Percentiles rank a stretch among this genome's conserved stretches.
phyloP scores from a whole-genome alignment of 768 basidiomycete genomes.

The Pleurotus sapidus region DNA sequence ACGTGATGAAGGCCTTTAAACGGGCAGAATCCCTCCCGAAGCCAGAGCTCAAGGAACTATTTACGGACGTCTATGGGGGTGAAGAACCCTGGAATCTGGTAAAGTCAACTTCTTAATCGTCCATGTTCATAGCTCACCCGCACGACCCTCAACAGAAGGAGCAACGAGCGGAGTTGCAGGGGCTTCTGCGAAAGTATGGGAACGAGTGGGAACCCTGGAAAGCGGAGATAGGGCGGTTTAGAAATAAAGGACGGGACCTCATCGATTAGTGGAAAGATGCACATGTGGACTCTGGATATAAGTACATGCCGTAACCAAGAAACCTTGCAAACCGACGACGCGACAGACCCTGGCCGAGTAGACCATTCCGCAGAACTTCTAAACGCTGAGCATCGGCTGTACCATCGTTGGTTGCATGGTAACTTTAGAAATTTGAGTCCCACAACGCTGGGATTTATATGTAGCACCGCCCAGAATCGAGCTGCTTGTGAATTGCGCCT shows the following conservation, averaged over 20 bases:
- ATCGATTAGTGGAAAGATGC: conserved; percentile 12
- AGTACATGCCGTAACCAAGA: no score
- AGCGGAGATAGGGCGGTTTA: conserved; percentile 74
- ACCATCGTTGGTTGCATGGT: no score
- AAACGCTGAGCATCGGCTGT: no score
- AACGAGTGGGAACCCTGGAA: conserved; percentile 85
- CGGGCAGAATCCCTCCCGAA: conserved; percentile 70
- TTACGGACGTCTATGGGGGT: conserved; percentile 85
- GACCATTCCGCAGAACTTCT: no score
- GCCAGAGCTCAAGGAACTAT: conserved; percentile 73
- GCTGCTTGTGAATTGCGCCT: no score
- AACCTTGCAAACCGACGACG: no score
- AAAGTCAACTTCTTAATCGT: conserved; percentile 27
- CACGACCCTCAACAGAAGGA: conserved; percentile 52
- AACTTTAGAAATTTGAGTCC: no score
- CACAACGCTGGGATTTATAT: no score
- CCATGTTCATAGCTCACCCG: conserved; percentile 1
- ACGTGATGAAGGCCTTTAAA: conserved; percentile 78
- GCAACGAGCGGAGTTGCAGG: conserved; percentile 75
- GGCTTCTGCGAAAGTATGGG: conserved; percentile 82
- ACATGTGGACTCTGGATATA: no score
- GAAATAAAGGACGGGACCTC: conserved; percentile 66
- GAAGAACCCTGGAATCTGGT: conserved; percentile 85
- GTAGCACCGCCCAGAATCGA: no score
- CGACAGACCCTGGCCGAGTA: no score